Percentiles rank a stretch among this genome's conserved stretches.
These are phyloP conservation scores for Bullera alba DNA, from an alignment of 768 basidiomycete species.

Conservation along the genomic window DNA sequence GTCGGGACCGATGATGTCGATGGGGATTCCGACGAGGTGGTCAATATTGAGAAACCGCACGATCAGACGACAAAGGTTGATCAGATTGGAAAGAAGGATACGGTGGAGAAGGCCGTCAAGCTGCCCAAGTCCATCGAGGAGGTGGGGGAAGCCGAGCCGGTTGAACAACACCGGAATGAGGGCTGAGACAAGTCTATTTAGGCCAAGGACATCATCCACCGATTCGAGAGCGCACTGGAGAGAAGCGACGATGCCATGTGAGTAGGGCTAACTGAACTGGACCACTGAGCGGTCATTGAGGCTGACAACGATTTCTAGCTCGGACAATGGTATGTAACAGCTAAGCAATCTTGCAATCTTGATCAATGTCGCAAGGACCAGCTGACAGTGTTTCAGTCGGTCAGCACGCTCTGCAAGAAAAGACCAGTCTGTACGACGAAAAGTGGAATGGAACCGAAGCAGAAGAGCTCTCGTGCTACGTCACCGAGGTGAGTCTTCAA, in stretches of 20 bases:
- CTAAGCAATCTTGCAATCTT: background rate
- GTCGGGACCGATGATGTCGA: conserved; percentile 37
- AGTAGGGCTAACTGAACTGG: conserved; percentile 8
- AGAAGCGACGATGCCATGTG: conserved; percentile 37
- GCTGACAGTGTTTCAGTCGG: conserved; percentile 51
- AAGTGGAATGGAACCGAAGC: conserved; percentile 74
- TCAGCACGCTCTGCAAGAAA: conserved; percentile 68
- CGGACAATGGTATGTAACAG: conserved; percentile 34
- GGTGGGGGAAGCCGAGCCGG: conserved; percentile 9
- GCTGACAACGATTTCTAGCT: conserved; percentile 6
- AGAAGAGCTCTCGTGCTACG: conserved; percentile 73
- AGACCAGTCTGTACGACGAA: conserved; percentile 62
- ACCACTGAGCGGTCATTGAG: background rate
- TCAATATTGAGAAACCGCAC: conserved; percentile 55
- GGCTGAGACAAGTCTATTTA: conserved; percentile 2
- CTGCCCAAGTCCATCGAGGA: conserved; percentile 63
- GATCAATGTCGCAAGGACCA: background rate
- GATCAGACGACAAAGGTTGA: conserved; percentile 50
- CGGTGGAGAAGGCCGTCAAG: conserved; percentile 56
- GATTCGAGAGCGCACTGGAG: conserved; percentile 64
- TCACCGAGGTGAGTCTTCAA: conserved; percentile 49
- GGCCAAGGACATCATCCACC: conserved; percentile 60
- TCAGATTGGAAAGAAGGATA: conserved; percentile 53
- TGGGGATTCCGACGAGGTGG: conserved; percentile 53
- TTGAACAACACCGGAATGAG: background rate